A percentile compares a stretch with the other conserved stretches of the same genome.
These are phyloP conservation scores for Trametes punicea DNA, from an alignment of 768 basidiomycete species.

Conservation along the genomic window DNA sequence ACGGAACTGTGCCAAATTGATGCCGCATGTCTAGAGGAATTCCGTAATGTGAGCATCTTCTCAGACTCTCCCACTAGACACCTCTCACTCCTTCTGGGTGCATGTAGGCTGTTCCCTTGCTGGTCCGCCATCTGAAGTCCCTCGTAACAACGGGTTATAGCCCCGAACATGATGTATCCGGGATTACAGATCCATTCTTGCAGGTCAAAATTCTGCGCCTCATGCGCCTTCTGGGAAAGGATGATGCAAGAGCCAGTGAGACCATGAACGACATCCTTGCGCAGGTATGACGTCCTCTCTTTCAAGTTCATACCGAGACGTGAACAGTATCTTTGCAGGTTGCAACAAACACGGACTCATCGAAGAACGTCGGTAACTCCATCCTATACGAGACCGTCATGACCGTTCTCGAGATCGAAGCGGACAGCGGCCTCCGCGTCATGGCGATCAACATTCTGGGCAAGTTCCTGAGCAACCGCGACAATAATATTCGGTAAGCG, in stretches of 20 bases:
- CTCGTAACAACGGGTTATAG: constrained; percentile 95
- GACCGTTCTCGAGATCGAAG: constrained; percentile 95
- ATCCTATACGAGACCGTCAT: constrained; percentile 97
- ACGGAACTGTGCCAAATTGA: constrained; percentile 92
- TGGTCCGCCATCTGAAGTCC: constrained; percentile 93
- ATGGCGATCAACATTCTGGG: constrained; percentile 99
- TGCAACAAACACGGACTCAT: constrained; percentile 97
- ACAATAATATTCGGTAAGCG: constrained; percentile 94
- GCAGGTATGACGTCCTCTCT: constrained; percentile 50
- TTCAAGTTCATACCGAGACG: background rate
- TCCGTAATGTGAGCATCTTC: constrained; percentile 70
- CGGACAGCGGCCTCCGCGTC: constrained; percentile 90
- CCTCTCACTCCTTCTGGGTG: background rate
- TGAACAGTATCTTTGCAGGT: constrained; percentile 49
- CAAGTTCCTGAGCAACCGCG: constrained; percentile 94
- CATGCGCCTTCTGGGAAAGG: constrained; percentile 82
- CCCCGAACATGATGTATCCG: constrained; percentile 98
- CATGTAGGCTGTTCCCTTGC: constrained; percentile 78
- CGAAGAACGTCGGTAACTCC: constrained; percentile 97
- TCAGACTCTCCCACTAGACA: background rate
- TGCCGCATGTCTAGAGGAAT: constrained; percentile 69
- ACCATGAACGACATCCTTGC: constrained; percentile 98
- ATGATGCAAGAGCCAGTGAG: constrained; percentile 85
- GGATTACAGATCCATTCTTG: constrained; percentile 95
- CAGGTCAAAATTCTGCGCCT: constrained; percentile 92